phyloP scores from a whole-genome alignment of 176 grass and related monocot species.

The Phoenix roebelenii region DNA sequence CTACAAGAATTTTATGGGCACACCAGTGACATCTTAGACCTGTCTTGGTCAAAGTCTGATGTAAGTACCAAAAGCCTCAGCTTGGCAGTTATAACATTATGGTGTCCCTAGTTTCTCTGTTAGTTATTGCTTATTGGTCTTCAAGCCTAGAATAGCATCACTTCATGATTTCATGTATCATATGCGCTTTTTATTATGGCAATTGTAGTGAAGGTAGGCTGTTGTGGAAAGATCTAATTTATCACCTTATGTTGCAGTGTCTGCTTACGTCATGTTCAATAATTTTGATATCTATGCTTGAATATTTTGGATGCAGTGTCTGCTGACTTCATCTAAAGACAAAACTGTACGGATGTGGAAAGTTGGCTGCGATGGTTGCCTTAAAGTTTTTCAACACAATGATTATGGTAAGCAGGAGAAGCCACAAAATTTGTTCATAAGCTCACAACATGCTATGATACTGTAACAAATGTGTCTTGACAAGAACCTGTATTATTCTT shows the following conservation, averaged over 20 bases:
- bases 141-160: too few species aligned
- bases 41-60: slow-evolving; percentile 80
- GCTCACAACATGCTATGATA: too few species aligned
- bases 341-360: slow-evolving; percentile 91
- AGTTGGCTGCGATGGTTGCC: slow-evolving; percentile 63
- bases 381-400: slow-evolving; percentile 61
- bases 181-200: too few species aligned
- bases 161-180: too few species aligned
- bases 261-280: background rate
- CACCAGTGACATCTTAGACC: slow-evolving; percentile 61
- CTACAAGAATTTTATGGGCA: slow-evolving; percentile 71
- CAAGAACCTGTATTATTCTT: too few species aligned
- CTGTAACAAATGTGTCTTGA: too few species aligned
- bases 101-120: background rate
- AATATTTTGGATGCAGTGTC: slow-evolving; percentile 44
- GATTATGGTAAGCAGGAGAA: slow-evolving; percentile 57
- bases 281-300: background rate
- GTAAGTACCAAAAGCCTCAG: slow-evolving; percentile 29
- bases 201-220: too few species aligned
- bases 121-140: too few species aligned
- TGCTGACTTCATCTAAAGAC: slow-evolving; percentile 89
- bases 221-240: background rate
- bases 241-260: background rate
- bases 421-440: too few species aligned
- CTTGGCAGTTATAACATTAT: too few species aligned